These are phyloP conservation scores for Globisporangium sylvaticum DNA, from an alignment of 352 stramenopile genomes.

Conservation along the genomic window DNA sequence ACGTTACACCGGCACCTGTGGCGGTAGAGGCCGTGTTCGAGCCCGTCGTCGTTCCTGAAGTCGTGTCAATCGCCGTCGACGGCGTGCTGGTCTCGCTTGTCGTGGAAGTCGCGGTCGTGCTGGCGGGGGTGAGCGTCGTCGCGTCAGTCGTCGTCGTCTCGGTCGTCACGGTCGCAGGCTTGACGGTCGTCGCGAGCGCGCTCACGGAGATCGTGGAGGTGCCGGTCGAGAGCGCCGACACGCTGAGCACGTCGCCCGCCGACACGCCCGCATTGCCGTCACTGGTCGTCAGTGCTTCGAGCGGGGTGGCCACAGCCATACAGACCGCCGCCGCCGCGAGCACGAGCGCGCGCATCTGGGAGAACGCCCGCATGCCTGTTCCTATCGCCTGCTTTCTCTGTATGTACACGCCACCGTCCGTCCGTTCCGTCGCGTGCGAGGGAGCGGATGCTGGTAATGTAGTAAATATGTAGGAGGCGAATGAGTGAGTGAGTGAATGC, in stretches of 20 bases:
- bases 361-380: constrained; percentile 11
- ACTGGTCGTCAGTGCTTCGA: neutral
- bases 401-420: neutral
- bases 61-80: neutral
- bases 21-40: constrained; percentile 16
- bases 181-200: constrained; percentile 12
- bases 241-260: constrained; percentile 10
- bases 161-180: neutral
- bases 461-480: neutral
- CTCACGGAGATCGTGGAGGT: constrained; percentile 2
- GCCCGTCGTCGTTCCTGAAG: constrained; percentile 6
- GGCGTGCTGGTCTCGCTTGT: constrained; percentile 3
- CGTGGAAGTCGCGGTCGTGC: neutral
- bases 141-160: neutral
- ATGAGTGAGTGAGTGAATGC: neutral
- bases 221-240: constrained; percentile 4
- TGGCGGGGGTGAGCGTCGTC: constrained; percentile 3
- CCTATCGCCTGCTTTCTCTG: neutral
- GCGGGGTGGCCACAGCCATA: neutral
- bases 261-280: constrained; percentile 9
- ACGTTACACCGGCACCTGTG: constrained; percentile 25
- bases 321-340: constrained; percentile 1
- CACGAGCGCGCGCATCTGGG: constrained; percentile 8
- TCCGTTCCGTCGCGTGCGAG: neutral
- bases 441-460: neutral